Base-by-base conservation (phyloP, 1,284 basidiomycete genomes). In the Ceratobasidium papillatum region DNA sequence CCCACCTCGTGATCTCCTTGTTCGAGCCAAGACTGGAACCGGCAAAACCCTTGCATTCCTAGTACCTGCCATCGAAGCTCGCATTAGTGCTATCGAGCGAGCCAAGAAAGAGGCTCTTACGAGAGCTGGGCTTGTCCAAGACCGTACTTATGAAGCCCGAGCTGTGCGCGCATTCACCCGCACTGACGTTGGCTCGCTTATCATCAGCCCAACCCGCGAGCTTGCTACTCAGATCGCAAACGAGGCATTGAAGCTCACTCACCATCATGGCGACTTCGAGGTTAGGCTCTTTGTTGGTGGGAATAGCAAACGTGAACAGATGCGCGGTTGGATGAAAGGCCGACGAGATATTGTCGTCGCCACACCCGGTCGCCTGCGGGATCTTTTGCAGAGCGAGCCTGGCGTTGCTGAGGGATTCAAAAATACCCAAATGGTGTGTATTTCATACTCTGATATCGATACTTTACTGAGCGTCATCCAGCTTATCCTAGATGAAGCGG, bases 161-260 rank as follows among this genome's bases (percentile, higher is more conserved):
- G 72, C 54, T 25, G 45, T 30, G 43, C 80, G 83, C 17, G 76
- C 78, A 1, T 87, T 86, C 78, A 82, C 86, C 1, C 83, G 83
- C 25, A 78, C 82, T 11, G 83, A 86, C 32, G 90, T 90, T 54
- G 95, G 96, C 5, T 85, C 92, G 0, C 87, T 99, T 22, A 88
- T 99, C 80, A 90, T 99, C 81, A 95, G 91, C 45, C 97, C 98
- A 1, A 99, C 97, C 0, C 90, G 98, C 76, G 97, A 99, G 81
- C 86, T 98, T 65, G 97, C 97, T 0, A 92, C 91, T 0, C 96
- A 98, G 82, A 99, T 99, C 78, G 95, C 95, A 14, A 89, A 88
- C 47, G 95, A 98, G 81, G 94, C 94, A 0, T 80, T 87, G 47
- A 90, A 90, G 80, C 84, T 96, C 27, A 88, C 89, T 0, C 80